Evolutionary conservation across 768 basidiomycete genomes (phyloP).

Genomic region (Mycena indigotica): DNA sequence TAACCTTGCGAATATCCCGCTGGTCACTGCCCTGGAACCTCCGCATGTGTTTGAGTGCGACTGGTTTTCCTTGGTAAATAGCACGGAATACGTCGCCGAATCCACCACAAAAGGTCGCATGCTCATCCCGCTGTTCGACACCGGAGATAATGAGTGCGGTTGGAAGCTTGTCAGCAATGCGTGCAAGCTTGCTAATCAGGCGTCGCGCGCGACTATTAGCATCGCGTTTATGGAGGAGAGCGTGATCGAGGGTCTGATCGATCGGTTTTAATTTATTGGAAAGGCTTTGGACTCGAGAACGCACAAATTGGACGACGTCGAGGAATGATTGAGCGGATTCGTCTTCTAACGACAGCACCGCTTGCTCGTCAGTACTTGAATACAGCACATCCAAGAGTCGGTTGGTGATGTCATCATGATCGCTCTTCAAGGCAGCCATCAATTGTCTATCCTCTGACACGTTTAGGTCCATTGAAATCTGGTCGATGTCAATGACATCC

Average conservation of each 20-base stretch:
- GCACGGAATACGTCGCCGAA: not conserved
- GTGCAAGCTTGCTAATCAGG: not conserved
- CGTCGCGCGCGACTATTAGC: slow-evolving; percentile 1
- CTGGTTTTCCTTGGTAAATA: not conserved
- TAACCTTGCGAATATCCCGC: not conserved
- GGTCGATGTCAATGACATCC: too few relatives aligned
- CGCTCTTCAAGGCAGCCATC: slow-evolving; percentile 9
- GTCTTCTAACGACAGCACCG: slow-evolving; percentile 14
- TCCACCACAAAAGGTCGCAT: not conserved
- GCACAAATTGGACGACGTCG: slow-evolving; percentile 19
- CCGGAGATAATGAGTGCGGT: slow-evolving; percentile 1
- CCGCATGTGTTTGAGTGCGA: slow-evolving; percentile 1
- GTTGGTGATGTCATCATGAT: slow-evolving; percentile 5
- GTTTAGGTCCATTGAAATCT: slow-evolving; percentile 7
- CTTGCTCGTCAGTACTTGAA: slow-evolving; percentile 11
- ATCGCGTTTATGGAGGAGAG: slow-evolving; percentile 3
- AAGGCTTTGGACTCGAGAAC: too few relatives aligned
- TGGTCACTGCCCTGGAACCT: not conserved
- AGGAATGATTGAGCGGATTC: slow-evolving; percentile 15
- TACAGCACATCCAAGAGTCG: slow-evolving; percentile 8
- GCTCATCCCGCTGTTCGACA: slow-evolving; percentile 2
- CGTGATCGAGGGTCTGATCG: slow-evolving; percentile 6
- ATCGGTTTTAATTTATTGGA: too few relatives aligned
- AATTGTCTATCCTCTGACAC: slow-evolving; percentile 3
- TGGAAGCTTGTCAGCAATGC: not conserved